Conservation (phyloP, 345 rosid genomes). For the Brassica napus region Da-Ae NC_063439.1:21131501-21132000, state of each 20-base stretch:
- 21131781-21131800: slow-evolving; percentile 63
- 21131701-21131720: slow-evolving; percentile 39
- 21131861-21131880: slow-evolving; percentile 49
- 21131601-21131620: slow-evolving; percentile 65
- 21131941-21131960: slow-evolving; percentile 51
- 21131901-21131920: slow-evolving; percentile 88
- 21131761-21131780: slow-evolving; percentile 51
- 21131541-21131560: not conserved
- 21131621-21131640: slow-evolving; percentile 55
- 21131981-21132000: slow-evolving; percentile 52
- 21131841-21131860: slow-evolving; percentile 50
- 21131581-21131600: slow-evolving; percentile 69
- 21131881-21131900: slow-evolving; percentile 65
- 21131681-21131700: slow-evolving; percentile 50
- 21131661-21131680: slow-evolving; percentile 63
- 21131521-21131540: slow-evolving; percentile 35
- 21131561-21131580: slow-evolving; percentile 37
- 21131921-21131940: slow-evolving; percentile 87
- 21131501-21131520: slow-evolving; percentile 21
- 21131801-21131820: slow-evolving; percentile 43
- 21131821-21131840: slow-evolving; percentile 38
- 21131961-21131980: slow-evolving; percentile 45
- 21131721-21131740: slow-evolving; percentile 72
- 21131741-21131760: slow-evolving; percentile 62
- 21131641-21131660: slow-evolving; percentile 59